phyloP scores from a whole-genome alignment of 257 asterid species.

The Jacaranda copaia region DNA sequence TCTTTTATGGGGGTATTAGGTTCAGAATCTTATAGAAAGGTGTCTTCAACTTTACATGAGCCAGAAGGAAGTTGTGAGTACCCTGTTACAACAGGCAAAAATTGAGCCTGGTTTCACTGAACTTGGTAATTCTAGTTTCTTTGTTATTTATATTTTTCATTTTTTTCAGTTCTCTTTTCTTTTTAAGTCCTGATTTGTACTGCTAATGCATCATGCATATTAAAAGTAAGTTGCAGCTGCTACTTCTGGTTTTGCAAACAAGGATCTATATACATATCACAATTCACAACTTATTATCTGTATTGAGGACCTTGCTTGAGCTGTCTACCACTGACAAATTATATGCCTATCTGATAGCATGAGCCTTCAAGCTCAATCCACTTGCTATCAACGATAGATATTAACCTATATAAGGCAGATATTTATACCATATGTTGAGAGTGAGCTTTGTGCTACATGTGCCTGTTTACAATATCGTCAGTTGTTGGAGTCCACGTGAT shows the following conservation, averaged over 20 bases:
- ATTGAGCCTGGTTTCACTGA: constrained; percentile 97
- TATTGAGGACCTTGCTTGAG: neutral
- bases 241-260: neutral
- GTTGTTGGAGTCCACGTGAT: neutral
- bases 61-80: constrained; percentile 81
- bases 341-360: neutral
- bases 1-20: constrained; percentile 51
- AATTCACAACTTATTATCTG: neutral
- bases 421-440: neutral
- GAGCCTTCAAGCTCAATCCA: neutral
- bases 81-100: constrained; percentile 81
- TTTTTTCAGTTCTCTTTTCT: neutral
- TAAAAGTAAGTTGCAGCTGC: neutral
- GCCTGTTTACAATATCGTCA: neutral
- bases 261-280: neutral
- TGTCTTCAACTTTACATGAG: constrained; percentile 99
- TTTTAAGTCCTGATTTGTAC: constrained; percentile 1
- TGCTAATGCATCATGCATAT: neutral
- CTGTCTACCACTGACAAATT: neutral
- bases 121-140: constrained; percentile 63
- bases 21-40: constrained; percentile 94
- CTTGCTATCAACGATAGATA: neutral
- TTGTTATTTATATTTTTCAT: neutral
- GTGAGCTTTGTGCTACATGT: constrained; percentile 10
- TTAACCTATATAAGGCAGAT: neutral